Base-by-base conservation (phyloP, 805 yeast genomes). In the Teunomyces funiuensis region DNA sequence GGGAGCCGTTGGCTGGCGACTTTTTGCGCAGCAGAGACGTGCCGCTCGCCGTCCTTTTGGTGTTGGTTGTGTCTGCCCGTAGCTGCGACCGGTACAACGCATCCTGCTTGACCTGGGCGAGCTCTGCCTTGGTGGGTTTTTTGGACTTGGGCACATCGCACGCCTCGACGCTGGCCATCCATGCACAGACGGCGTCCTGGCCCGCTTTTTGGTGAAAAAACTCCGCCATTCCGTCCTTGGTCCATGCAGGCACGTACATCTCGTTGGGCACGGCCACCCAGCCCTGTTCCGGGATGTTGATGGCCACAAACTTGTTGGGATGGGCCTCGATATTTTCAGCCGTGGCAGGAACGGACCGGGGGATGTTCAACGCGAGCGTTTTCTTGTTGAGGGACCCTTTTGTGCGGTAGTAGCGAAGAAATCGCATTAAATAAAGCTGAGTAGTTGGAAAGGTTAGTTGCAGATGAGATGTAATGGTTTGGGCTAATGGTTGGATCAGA, bases 41-140 rank as follows among this genome's bases (percentile, higher is more conserved):
- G 10, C 41, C 37, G 29, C 36, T 36, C 29, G 41, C 44, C 18
- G 41, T 17, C n/a, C 38, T 39, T 26, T 25, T 17, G n/a, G 27
- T 22, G 11, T 36, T 37, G 6, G 25, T 29, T n/a, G 43, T 42
- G n/a, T 55, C 63, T 8, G 46, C 54, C n/a, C 50, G 42, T 38
- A 54, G 46, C 42, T 61, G 66, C 29, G 44, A 42, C 19, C 53
- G 36, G 40, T 49, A 62, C 10, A 59, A 44, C 19, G 46, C 51
- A 20, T 55, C 51, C 4, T 55, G 55, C 16, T 51, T 48, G 10
- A 45, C 41, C 14, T 39, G 40, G 10, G 40, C 43, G 19, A 42
- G 15, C 4, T 55, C 54, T 7, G 36, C 41, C 19, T 34, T 31
- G 7, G 47, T 48, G 17, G 27, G 36, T 26, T 53, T 57, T 17